These are phyloP conservation scores for Asparagopsis taxiformis DNA, from an alignment of 31 red algal genomes.

Conservation along the genomic window DNA sequence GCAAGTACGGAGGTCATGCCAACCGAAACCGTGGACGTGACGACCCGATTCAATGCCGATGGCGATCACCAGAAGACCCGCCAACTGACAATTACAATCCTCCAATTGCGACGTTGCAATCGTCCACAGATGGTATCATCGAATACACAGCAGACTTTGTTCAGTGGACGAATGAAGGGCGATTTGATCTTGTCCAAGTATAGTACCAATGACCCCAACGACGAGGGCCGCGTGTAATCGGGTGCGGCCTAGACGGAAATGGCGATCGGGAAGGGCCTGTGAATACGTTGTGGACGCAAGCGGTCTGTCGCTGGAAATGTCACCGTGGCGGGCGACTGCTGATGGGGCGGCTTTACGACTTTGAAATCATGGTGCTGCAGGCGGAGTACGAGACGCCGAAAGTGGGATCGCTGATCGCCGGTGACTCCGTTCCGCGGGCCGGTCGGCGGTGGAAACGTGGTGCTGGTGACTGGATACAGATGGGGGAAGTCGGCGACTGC, in stretches of 20 bases:
- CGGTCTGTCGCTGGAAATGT: conserved; percentile 60
- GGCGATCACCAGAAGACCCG: conserved; percentile 13
- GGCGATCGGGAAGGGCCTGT: conserved; percentile 7
- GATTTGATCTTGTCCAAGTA: conserved; percentile 57
- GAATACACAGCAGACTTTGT: conserved; percentile 43
- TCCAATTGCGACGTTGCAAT: conserved; percentile 30
- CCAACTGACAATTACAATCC: conserved; percentile 11
- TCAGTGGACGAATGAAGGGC: conserved; percentile 27
- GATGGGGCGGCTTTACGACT: conserved; percentile 49
- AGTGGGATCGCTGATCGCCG: conserved; percentile 16
- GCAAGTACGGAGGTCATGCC: conserved; percentile 57
- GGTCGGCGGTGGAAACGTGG: conserved; percentile 39
- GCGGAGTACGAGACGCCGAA: conserved; percentile 20
- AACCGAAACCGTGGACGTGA: conserved; percentile 58
- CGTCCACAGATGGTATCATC: conserved; percentile 66
- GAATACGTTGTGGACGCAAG: conserved; percentile 31
- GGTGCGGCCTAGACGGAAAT: conserved; percentile 25
- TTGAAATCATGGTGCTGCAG: conserved; percentile 39
- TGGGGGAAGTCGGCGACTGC: conserved; percentile 29
- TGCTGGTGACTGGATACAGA: conserved; percentile 36
- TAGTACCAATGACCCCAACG: conserved; percentile 38
- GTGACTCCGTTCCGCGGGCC: conserved; percentile 56
- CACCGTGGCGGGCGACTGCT: conserved; percentile 43
- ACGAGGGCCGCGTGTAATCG: conserved; percentile 47
- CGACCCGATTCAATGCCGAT: conserved; percentile 36